Evolutionary conservation across 805 yeast genomes (phyloP), one percentile per base, ranked within the genome.

Genomic region (Ogataea naganishii): DNA sequence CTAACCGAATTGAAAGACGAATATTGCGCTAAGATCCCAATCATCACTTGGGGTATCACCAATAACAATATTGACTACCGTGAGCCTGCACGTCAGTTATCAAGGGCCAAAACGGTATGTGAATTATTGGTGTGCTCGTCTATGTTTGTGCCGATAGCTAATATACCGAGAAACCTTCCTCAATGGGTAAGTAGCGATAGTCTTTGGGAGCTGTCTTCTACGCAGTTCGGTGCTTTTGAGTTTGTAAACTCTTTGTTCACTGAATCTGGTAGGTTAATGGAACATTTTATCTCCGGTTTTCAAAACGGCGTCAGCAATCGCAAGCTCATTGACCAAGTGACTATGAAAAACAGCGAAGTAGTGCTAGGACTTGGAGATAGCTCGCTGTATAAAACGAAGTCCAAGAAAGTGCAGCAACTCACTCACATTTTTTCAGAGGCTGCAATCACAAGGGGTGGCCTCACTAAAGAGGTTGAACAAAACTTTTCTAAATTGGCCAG

Each of bases 1-100:
- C 34, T 86, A 15, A 43, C 56, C n/a, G 67, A 64, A 6, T 29
- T 86, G 13, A 62, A 71, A 32, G 96, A 88, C 47, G 94, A 83
- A 43, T 78, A 69, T 41, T 59, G 77, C 11, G 66, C 77, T 2
- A 75, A 73, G 43, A 46, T 52, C 2, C 43, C 62, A 3, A 37
- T 66, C 1, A 59, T 66, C 23, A 58, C 68, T 2, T 75, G 78
- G 74, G 71, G 66, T 3, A 17, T 47, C 7, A 31, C 37, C 3
- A 23, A 36, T 9, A 38, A 37, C 20, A 18, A 26, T 7, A 27
- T 20, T 8, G 23, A 15, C 5, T n/a, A 37, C 8, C 20, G 8
- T 11, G 34, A 39, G 2, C 30, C 35, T 14, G 34, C 29, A 20
- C 40, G 36, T 18, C 43, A 33, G 16, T 26, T 60, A 30, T 64